A percentile compares a stretch with the other conserved stretches of the same genome.
Evolutionary conservation across 2,329 filamentous ascomycete species (phyloP).

Genomic region (Penicillium fuscoglaucum): DNA sequence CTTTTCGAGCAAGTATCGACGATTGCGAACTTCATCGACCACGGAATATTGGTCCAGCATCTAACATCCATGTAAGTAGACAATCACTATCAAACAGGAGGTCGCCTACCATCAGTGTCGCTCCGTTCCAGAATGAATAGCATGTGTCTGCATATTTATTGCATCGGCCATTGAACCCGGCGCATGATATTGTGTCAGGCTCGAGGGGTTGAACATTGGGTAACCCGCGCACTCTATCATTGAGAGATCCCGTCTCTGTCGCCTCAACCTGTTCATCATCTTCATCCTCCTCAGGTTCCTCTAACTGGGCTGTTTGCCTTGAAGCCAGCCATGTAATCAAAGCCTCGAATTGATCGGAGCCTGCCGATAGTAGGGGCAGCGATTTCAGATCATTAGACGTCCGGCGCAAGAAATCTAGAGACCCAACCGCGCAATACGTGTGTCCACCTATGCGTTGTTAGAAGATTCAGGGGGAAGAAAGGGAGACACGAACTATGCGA

Average conservation of each 20-base stretch:
- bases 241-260: conserved; percentile 18
- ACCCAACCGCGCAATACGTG: conserved; percentile 81
- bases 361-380: conserved; percentile 29
- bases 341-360: conserved; percentile 35
- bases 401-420: conserved; percentile 72
- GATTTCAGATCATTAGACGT: conserved; percentile 45
- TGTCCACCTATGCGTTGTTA: conserved; percentile 67
- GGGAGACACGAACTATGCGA: conserved; percentile 65
- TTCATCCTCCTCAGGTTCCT: conserved; percentile 18
- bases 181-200: conserved; percentile 47
- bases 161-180: conserved; percentile 84
- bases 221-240: conserved; percentile 31
- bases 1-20: conserved; percentile 78
- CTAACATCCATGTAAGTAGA: conserved; percentile 37
- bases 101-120: conserved; percentile 54
- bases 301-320: conserved; percentile 63
- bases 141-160: conserved; percentile 95
- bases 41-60: conserved; percentile 60
- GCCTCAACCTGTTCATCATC: conserved; percentile 6
- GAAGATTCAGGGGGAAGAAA: conserved; percentile 15
- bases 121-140: conserved; percentile 90
- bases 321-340: conserved; percentile 60
- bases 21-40: conserved; percentile 60
- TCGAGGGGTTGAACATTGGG: conserved; percentile 25
- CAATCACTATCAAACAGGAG: conserved; percentile 22